phyloP scores from a whole-genome alignment of 176 grass and related monocot species.

The Cenchrus purpureus region DNA sequence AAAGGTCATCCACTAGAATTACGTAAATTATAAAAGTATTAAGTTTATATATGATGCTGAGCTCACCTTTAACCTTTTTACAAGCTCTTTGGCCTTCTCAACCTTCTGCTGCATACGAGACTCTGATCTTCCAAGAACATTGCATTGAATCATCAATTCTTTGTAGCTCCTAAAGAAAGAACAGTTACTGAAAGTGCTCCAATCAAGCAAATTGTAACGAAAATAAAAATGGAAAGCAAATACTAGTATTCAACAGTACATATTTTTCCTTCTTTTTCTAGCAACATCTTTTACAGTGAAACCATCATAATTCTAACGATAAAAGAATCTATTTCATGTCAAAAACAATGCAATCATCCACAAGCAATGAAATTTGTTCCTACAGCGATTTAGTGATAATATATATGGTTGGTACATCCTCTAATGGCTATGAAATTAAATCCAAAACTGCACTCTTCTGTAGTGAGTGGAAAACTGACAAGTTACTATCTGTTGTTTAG shows the following conservation, averaged over 20 bases:
- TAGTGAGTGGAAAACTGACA: neutral
- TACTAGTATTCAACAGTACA: neutral
- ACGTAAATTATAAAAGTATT: constrained; percentile 6
- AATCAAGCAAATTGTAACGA: neutral
- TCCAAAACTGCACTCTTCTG: neutral
- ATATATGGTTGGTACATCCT: neutral
- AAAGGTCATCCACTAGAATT: constrained; percentile 25
- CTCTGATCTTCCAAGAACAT: constrained; percentile 83
- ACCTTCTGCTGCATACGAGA: constrained; percentile 61
- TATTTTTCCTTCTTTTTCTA: constrained; percentile 2
- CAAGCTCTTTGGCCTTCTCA: constrained; percentile 78
- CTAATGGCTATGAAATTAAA: neutral
- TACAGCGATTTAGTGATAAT: neutral
- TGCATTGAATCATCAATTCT: constrained; percentile 88
- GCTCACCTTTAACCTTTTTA: constrained; percentile 75
- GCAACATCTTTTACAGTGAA: neutral
- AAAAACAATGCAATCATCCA: neutral
- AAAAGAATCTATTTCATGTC: neutral
- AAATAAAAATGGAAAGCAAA: neutral
- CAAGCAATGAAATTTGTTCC: neutral
- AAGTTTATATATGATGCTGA: neutral
- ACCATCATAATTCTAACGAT: neutral
- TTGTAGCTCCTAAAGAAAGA: constrained; percentile 80
- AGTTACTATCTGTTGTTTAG: neutral
- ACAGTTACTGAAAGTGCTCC: constrained; percentile 28